Evolutionary conservation across 2,329 filamentous ascomycete species (phyloP), one percentile per base, ranked within the genome.

Genomic region (Hypoxylon sp.): DNA sequence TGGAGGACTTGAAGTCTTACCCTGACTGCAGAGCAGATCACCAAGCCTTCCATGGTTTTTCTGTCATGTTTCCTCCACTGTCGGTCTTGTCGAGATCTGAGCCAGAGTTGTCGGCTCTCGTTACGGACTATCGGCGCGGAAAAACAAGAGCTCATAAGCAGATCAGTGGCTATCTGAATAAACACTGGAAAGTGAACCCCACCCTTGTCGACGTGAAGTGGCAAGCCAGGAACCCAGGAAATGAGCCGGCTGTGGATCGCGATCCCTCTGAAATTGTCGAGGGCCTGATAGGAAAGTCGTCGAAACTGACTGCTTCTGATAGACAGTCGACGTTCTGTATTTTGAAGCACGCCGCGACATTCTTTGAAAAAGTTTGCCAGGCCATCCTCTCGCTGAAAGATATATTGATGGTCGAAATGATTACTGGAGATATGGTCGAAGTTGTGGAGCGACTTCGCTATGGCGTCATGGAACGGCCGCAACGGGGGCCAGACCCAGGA

Each of bases 361-460:
- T 62, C 54, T 70, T 72, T 35, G 27, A 42, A 6, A 44, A 17
- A 7, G 48, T 62, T 15, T 15, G 50, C 29, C 11, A 15, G 6
- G 42, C 52, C 17, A 53, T 70, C 24, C 13, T 51, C 5, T 13
- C 6, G 8, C 17, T 72, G 27, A 15, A 46, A 27, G 56, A 27
- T 7, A 68, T 46, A 48, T 24, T 72, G 17, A 62, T 17, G n/a
- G n/a, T 77, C 6, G 77, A 77, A 65, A 50, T 73, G n/a, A 61
- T 77, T n/a, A 64, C 72, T 17, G 76, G 76, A 1, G 77, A 78
- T 21, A 77, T 78, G 76, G 60, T 71, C 0, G 75, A 79, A 42
- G 60, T 73, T 17, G 59, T 78, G 70, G 78, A 79, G 42, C 71
- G 74, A 11, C 67, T 76, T 47, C 73, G 74, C 10, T 75, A 77